Conservation (phyloP, 225 moss, liverwort and hornwort genomes). For the Takakia lepidozioides region DNA sequence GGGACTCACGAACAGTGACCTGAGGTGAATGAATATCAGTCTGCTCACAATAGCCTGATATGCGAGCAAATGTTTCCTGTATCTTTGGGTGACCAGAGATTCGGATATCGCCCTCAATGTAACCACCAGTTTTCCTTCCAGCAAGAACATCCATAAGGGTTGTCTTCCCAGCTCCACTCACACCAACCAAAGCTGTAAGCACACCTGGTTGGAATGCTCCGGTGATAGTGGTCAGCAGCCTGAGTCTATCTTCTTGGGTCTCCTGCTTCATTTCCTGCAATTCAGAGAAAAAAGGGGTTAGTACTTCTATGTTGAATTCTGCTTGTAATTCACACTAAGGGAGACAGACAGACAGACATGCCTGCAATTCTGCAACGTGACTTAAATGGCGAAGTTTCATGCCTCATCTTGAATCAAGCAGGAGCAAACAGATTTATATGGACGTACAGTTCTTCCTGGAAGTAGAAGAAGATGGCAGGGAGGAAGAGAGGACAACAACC, state of each 20-base stretch:
- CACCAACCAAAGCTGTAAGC: conserved; percentile 55
- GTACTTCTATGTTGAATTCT: no score
- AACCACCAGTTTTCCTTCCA: conserved; percentile 85
- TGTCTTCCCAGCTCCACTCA: conserved; percentile 75
- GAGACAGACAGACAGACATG: no score
- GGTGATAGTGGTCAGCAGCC: conserved; percentile 44
- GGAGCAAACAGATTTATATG: no score
- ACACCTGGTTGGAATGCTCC: conserved; percentile 62
- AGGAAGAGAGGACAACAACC: no score
- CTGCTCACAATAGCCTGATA: conserved; percentile 84
- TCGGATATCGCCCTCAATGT: conserved; percentile 67
- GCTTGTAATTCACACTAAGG: no score
- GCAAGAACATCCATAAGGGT: conserved; percentile 91
- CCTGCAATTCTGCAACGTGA: no score
- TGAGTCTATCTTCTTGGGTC: conserved; percentile 33
- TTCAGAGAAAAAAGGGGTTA: no score
- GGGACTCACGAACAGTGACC: conserved; percentile 71
- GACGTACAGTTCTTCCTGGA: no score
- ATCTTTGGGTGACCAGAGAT: conserved; percentile 68
- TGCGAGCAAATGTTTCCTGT: conserved; percentile 75
- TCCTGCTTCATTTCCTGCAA: conserved; percentile 53
- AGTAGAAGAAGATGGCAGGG: no score
- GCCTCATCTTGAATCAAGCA: no score
- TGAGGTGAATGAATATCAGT: conserved; percentile 88
- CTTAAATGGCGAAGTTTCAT: no score